phyloP scores from a whole-genome alignment of 2,329 filamentous ascomycete genomes.

The Aurifilum marmelostoma region DNA sequence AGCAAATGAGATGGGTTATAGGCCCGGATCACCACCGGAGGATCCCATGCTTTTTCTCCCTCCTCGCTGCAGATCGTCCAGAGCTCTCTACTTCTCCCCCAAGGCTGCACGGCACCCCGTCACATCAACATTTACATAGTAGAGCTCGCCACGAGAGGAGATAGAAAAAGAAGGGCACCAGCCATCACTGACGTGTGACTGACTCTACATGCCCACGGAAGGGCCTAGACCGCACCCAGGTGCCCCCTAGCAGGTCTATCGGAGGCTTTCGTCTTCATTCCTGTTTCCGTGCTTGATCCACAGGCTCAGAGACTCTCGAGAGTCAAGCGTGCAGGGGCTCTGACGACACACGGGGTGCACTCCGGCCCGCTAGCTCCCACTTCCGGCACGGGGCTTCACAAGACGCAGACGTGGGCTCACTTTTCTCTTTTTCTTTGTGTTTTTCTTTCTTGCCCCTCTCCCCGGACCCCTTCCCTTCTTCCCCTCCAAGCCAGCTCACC shows the following conservation, averaged over 20 bases:
- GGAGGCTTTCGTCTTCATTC: background rate
- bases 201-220: background rate
- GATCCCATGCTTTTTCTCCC: background rate
- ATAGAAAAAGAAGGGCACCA: background rate
- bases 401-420: constrained; percentile 11
- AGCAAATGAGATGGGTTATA: constrained; percentile 9
- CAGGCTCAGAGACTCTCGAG: background rate
- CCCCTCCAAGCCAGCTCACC: no score
- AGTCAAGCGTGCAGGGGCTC: background rate
- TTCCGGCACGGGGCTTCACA: constrained; percentile 6
- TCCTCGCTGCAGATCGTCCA: background rate
- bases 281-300: background rate
- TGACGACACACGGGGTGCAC: constrained; percentile 4
- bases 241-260: background rate
- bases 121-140: background rate
- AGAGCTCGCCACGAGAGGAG: background rate
- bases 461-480: no score
- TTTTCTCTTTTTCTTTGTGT: no score
- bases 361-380: constrained; percentile 4
- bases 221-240: background rate
- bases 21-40: constrained; percentile 12
- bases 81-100: background rate
- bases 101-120: background rate
- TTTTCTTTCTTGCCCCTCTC: background rate
- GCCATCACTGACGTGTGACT: background rate